These are phyloP conservation scores for Podospora didyma DNA, from an alignment of 495 filamentous ascomycete genomes.

Conservation along the genomic window DNA sequence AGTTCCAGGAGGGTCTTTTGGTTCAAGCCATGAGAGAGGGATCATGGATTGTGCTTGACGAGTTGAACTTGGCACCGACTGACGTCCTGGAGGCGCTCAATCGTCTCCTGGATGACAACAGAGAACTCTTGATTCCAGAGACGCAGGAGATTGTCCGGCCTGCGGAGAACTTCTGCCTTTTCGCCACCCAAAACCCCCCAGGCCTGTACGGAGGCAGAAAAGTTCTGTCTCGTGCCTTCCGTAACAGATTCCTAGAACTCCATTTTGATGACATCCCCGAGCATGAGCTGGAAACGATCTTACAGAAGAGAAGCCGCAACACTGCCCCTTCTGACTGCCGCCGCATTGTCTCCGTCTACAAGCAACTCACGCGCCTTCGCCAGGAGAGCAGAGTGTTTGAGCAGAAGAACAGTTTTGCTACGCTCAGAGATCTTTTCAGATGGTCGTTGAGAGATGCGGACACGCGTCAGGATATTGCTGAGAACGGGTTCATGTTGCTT, in stretches of 20 bases:
- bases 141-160: conserved; percentile 91
- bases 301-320: conserved; percentile 77
- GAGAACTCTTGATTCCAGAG: conserved; percentile 95
- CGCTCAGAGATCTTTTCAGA: conserved; percentile 90
- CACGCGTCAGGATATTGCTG: conserved; percentile 80
- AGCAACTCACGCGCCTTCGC: conserved; percentile 79
- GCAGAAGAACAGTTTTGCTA: conserved; percentile 96
- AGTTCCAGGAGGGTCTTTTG: conserved; percentile 90
- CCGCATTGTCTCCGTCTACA: conserved; percentile 89
- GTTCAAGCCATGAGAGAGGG: conserved; percentile 89
- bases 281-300: conserved; percentile 86
- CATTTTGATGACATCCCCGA: conserved; percentile 98
- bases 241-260: conserved; percentile 93
- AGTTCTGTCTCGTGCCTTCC: conserved; percentile 85
- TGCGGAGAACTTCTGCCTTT: conserved; percentile 93
- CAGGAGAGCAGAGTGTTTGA: conserved; percentile 91
- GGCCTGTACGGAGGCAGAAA: conserved; percentile 95
- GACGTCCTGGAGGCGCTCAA: conserved; percentile 96
- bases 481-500: conserved; percentile 93
- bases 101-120: conserved; percentile 90
- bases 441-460: conserved; percentile 90
- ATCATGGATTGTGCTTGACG: conserved; percentile 97
- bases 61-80: conserved; percentile 92
- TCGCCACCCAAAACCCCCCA: conserved; percentile 97
- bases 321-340: conserved; percentile 89